Evolutionary conservation across 768 basidiomycete genomes (phyloP).

Genomic region (Paxillus rubicundulus): DNA sequence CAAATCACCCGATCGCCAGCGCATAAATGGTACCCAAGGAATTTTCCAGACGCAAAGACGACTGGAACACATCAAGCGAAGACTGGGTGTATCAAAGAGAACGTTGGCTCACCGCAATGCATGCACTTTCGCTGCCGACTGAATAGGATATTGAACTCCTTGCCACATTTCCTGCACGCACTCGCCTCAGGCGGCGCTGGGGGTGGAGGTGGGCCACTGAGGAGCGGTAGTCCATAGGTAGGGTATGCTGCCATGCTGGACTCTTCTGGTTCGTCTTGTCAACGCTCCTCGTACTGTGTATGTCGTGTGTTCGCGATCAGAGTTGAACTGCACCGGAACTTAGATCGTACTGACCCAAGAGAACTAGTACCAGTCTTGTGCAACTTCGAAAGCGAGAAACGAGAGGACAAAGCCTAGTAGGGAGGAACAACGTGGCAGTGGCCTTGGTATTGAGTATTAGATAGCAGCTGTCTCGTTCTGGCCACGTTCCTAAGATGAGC

Average conservation of each 20-base stretch:
- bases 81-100: neutral
- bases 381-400: neutral
- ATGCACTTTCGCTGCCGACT: constrained; percentile 63
- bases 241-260: constrained; percentile 18
- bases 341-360: neutral
- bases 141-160: constrained; percentile 69
- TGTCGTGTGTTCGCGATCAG: neutral
- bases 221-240: constrained; percentile 57
- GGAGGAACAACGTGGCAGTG: neutral
- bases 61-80: neutral
- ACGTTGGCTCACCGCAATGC: constrained; percentile 61
- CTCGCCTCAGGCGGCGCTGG: constrained; percentile 25
- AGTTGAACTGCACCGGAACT: neutral
- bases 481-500: too few relatives aligned
- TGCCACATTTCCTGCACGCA: constrained; percentile 68
- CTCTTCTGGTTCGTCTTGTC: neutral
- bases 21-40: neutral
- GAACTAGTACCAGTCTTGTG: neutral
- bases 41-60: neutral
- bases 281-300: neutral
- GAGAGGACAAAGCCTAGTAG: neutral
- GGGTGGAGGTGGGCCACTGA: constrained; percentile 62
- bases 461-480: too few relatives aligned
- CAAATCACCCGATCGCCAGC: too few relatives aligned
- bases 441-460: neutral